These are phyloP conservation scores for Abrus pulchellus DNA, from an alignment of 306 rosid species.

Conservation along the genomic window DNA sequence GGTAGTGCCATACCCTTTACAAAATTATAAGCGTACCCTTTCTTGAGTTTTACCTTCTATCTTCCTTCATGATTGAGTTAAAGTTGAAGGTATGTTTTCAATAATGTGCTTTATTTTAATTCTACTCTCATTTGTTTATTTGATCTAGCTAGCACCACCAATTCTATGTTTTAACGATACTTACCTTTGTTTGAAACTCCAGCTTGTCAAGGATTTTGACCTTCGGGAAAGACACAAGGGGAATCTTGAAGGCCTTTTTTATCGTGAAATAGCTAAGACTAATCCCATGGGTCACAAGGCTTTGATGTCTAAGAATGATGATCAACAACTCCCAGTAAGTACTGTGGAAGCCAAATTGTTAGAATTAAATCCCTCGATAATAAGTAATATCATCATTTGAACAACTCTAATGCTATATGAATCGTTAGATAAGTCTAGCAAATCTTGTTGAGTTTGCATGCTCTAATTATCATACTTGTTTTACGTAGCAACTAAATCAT, in stretches of 20 bases:
- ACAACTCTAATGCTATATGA: not conserved
- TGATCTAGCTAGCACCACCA: not conserved
- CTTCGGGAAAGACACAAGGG: conserved; percentile 87
- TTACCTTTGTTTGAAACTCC: conserved; percentile 29
- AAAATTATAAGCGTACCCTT: not conserved
- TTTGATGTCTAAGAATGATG: conserved; percentile 55
- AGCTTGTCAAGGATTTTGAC: conserved; percentile 75
- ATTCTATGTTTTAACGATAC: not conserved
- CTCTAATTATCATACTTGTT: not conserved
- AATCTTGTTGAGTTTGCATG: not conserved
- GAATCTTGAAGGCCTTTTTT: conserved; percentile 74
- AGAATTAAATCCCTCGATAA: not conserved
- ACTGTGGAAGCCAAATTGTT: not conserved
- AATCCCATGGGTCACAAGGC: conserved; percentile 64
- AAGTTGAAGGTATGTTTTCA: not conserved
- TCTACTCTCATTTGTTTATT: not conserved
- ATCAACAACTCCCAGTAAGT: conserved; percentile 82
- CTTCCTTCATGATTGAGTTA: not conserved
- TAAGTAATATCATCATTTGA: not conserved
- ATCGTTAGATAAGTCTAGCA: not conserved
- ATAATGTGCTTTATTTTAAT: not conserved
- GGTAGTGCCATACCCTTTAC: not conserved
- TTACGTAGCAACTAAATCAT: not conserved
- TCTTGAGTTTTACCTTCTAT: not conserved
- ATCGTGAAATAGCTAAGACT: conserved; percentile 56